These are phyloP conservation scores for Graphilbum fragrans DNA, from an alignment of 2,329 filamentous ascomycete genomes.

Conservation along the genomic window DNA sequence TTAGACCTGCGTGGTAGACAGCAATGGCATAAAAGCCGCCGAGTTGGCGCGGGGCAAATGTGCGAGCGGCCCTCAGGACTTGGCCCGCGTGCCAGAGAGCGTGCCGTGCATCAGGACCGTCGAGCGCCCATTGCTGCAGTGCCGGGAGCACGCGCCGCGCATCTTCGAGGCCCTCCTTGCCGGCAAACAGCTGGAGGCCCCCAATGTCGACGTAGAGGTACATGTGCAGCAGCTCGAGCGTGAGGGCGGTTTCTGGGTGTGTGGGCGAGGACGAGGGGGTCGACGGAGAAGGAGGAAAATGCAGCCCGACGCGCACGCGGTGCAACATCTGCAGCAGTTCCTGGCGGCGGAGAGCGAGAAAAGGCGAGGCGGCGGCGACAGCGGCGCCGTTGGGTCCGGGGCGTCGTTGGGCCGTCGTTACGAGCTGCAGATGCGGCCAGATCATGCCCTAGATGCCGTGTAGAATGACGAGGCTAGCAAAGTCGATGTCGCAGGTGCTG, in stretches of 20 bases:
- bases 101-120: slow-evolving; percentile 3
- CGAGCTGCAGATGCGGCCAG: slow-evolving; percentile 5
- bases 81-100: slow-evolving; percentile 12
- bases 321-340: slow-evolving; percentile 48
- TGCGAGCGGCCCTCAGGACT: slow-evolving; percentile 6
- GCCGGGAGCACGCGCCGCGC: slow-evolving; percentile 26
- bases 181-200: slow-evolving; percentile 54
- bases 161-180: slow-evolving; percentile 55
- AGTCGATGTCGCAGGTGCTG: neutral
- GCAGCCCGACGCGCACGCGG: slow-evolving; percentile 19
- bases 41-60: slow-evolving; percentile 32
- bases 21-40: slow-evolving; percentile 57
- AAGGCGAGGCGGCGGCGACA: neutral
- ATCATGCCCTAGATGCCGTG: slow-evolving; percentile 7
- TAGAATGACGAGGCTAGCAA: slow-evolving; percentile 2
- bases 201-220: slow-evolving; percentile 53
- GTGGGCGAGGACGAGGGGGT: no score
- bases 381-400: no score
- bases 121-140: slow-evolving; percentile 8
- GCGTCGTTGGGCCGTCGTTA: neutral
- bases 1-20: slow-evolving; percentile 55
- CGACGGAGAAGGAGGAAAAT: neutral
- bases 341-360: slow-evolving; percentile 31
- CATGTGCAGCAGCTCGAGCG: slow-evolving; percentile 46
- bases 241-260: slow-evolving; percentile 20